A percentile compares a stretch with the other conserved stretches of the same genome.
These are phyloP conservation scores for Backusella morwellensis DNA, from an alignment of 192 early-diverging fungal genomes.

Conservation along the genomic window DNA sequence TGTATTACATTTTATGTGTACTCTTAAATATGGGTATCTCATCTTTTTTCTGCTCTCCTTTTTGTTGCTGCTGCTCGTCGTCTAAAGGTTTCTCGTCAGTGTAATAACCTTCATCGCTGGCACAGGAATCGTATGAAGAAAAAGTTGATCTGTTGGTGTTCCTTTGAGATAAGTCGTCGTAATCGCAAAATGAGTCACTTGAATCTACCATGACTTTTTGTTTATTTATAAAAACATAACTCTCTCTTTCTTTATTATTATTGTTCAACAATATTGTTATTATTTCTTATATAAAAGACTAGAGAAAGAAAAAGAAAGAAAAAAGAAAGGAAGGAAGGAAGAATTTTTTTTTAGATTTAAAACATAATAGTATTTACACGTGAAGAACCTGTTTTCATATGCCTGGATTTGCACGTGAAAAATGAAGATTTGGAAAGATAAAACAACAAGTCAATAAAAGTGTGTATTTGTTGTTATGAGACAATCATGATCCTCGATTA, in stretches of 20 bases:
- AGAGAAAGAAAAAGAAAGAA: not conserved
- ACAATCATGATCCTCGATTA: too few relatives aligned
- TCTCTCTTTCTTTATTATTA: not conserved
- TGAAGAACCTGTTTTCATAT: not conserved
- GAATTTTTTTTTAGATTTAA: not conserved
- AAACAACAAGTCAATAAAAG: not conserved
- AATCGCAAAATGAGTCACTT: conserved; percentile 4
- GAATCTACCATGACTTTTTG: conserved; percentile 4
- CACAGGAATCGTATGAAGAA: conserved; percentile 12
- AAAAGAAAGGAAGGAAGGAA: not conserved
- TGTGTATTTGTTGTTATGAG: not conserved
- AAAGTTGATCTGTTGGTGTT: not conserved
- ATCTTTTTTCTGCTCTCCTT: conserved; percentile 7
- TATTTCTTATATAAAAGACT: not conserved
- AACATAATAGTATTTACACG: not conserved
- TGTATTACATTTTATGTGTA: conserved; percentile 30
- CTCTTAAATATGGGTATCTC: conserved; percentile 38
- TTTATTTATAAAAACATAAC: not conserved
- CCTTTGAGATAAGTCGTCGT: not conserved
- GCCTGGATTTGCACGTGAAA: conserved; percentile 4
- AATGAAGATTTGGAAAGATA: not conserved
- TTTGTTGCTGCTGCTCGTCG: conserved; percentile 11
- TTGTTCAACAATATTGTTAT: not conserved
- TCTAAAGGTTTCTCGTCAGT: conserved; percentile 21
- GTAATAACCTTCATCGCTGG: conserved; percentile 28